Conservation (phyloP, 305 asterid genomes). For the Solanum chacoense region DNA sequence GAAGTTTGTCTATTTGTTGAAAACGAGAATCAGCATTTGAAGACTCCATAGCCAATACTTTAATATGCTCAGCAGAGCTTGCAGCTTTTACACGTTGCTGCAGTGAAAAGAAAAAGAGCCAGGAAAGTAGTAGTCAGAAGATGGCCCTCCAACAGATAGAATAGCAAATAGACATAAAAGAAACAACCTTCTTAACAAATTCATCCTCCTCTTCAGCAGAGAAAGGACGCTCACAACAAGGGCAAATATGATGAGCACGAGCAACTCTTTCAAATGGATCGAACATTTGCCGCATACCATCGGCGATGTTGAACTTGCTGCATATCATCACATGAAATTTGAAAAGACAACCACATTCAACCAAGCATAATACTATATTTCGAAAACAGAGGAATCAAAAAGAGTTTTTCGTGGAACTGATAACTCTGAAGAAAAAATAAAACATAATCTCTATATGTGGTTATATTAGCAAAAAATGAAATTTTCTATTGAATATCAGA, state of each 20-base stretch:
- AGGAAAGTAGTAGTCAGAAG: background rate
- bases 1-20: slow-evolving; percentile 87
- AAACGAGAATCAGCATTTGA: slow-evolving; percentile 60
- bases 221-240: slow-evolving; percentile 89
- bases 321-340: slow-evolving; percentile 11
- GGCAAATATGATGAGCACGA: slow-evolving; percentile 80
- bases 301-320: slow-evolving; percentile 52
- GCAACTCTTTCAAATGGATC: slow-evolving; percentile 79
- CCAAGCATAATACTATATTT: background rate
- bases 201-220: slow-evolving; percentile 86
- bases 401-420: background rate
- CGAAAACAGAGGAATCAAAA: background rate
- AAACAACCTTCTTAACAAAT: slow-evolving; percentile 70
- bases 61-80: slow-evolving; percentile 50
- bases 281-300: slow-evolving; percentile 63
- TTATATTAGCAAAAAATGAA: background rate
- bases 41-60: slow-evolving; percentile 44
- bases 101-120: slow-evolving; percentile 9
- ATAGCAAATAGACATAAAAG: background rate
- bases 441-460: background rate
- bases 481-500: background rate
- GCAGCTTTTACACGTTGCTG: slow-evolving; percentile 74
- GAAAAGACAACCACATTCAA: background rate
- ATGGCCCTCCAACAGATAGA: slow-evolving; percentile 2
- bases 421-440: background rate